Base-by-base conservation (phyloP, 352 stramenopile genomes). In the Globisporangium spinosum region DNA sequence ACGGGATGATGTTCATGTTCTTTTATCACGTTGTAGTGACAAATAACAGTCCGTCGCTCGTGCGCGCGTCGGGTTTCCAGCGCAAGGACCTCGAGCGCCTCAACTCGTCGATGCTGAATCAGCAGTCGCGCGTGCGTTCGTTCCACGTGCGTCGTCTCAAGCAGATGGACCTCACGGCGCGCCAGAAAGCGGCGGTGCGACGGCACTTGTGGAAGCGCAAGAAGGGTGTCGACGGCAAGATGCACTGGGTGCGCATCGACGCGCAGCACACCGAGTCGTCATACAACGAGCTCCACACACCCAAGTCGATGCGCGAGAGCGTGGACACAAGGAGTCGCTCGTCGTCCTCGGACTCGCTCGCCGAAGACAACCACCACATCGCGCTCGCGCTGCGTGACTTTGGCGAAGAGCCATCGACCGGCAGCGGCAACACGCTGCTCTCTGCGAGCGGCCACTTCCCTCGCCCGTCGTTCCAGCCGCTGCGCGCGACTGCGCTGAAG, bases 121-220 rank as follows among this genome's bases (percentile, higher is more conserved):
- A 95, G 65, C 85, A 93, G 73, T 89, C 83, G 57, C 80, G 87
- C 38, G 81, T 95, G 61, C 85, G 87, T 0, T 91, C 83, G 56
- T 95, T 95, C 74, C 87, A 95, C 70, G 87, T 95, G 57, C 82
- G 87, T 0, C 73, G 87, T 8, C 82, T 95, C 58, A 93, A 95
- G 77, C 85, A 94, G 58, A 93, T 94, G 85, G 82, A 95, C 55
- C 75, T 94, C 29, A 93, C 85, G 9, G 81, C 85, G 13, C 76
- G 87, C 8, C 87, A 95, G 57, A 95, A 93, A 63, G 87, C 85
- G 1, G 87, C 85, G 0, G 82, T 93, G 73, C 80, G 87, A 3
- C 80, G 87, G 8, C 85, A 93, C 49, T 69, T 94, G 38, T 94
- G 87, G 87, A 80, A 84, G 68, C 73, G 87, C 23, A 91, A 93